phyloP scores from a whole-genome alignment of 2,329 filamentous ascomycete genomes.

The Beauveria caledonica region DNA sequence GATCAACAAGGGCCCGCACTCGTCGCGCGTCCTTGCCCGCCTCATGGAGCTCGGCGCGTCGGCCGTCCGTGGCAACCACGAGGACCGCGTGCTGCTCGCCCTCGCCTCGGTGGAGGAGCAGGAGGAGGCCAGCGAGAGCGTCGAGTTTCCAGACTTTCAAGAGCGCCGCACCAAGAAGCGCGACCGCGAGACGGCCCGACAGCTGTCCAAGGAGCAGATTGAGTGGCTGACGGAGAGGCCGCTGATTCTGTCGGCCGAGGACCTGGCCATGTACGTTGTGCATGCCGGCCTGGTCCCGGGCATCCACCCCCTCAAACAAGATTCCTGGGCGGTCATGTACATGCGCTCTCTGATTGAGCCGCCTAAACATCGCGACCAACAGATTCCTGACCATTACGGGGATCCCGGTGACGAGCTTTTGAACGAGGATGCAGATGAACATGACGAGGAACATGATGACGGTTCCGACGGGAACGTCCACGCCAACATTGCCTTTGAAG shows the following conservation, averaged over 20 bases:
- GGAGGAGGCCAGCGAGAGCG: not conserved
- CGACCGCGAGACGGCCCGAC: conserved; percentile 12
- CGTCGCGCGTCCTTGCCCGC: conserved; percentile 65
- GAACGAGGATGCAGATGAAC: conserved; percentile 1
- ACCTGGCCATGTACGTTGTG: conserved; percentile 58
- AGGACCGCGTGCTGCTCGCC: conserved; percentile 72
- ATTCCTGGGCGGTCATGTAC: conserved; percentile 81
- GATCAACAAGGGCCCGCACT: conserved; percentile 82
- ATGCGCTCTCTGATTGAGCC: conserved; percentile 68
- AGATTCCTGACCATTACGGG: conserved; percentile 24
- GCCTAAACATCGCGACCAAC: conserved; percentile 33
- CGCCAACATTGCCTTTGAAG: conserved; percentile 15
- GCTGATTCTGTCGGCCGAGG: conserved; percentile 68
- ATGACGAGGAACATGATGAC: conserved; percentile 15
- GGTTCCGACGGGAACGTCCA: conserved; percentile 13
- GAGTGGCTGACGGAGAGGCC: conserved; percentile 64
- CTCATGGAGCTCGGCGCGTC: conserved; percentile 67
- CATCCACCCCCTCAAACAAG: conserved; percentile 57
- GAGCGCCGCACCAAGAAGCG: not conserved
- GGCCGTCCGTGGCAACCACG: conserved; percentile 85
- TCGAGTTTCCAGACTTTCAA: not conserved
- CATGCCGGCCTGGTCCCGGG: conserved; percentile 82
- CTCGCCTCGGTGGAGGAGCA: conserved; percentile 26
- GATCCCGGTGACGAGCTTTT: not conserved
- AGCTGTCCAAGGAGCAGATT: conserved; percentile 48